Evolutionary conservation across 768 basidiomycete genomes (phyloP), one percentile per base, ranked within the genome.

Genomic region (Serendipita indica): DNA sequence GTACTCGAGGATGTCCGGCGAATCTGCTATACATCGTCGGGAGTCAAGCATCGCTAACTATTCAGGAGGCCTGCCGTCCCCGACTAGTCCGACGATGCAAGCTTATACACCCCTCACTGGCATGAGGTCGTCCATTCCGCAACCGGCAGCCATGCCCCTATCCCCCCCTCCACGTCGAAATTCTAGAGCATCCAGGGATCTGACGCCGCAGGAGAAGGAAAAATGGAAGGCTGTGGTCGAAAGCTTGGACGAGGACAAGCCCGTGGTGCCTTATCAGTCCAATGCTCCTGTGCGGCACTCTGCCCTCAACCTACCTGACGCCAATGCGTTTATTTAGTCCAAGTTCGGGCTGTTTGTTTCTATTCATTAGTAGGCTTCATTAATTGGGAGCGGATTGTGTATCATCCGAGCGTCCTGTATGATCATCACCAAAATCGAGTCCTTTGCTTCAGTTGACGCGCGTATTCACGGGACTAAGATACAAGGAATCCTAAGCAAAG

Each of bases 401-500:
- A n/a, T n/a, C n/a, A n/a, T n/a, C n/a, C n/a, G n/a, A n/a, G n/a
- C n/a, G n/a, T n/a, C n/a, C n/a, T n/a, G n/a, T n/a, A n/a, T n/a
- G n/a, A n/a, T n/a, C n/a, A n/a, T n/a, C n/a, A n/a, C n/a, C n/a
- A n/a, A n/a, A n/a, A n/a, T n/a, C n/a, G n/a, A n/a, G n/a, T n/a
- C n/a, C n/a, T n/a, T n/a, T n/a, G n/a, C n/a, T n/a, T n/a, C n/a
- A n/a, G n/a, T n/a, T n/a, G n/a, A n/a, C n/a, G n/a, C n/a, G n/a
- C n/a, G n/a, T n/a, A n/a, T n/a, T n/a, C n/a, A n/a, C n/a, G n/a
- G n/a, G n/a, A n/a, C n/a, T n/a, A n/a, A n/a, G n/a, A n/a, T n/a
- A n/a, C n/a, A n/a, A n/a, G n/a, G 41, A 43, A 43, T 79, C 76
- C n/a, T n/a, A 96, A 62, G 86, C 86, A 71, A 97, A 87, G 70